phyloP scores from a whole-genome alignment of 352 stramenopile species.

The Elongisporangium senticosum region DNA sequence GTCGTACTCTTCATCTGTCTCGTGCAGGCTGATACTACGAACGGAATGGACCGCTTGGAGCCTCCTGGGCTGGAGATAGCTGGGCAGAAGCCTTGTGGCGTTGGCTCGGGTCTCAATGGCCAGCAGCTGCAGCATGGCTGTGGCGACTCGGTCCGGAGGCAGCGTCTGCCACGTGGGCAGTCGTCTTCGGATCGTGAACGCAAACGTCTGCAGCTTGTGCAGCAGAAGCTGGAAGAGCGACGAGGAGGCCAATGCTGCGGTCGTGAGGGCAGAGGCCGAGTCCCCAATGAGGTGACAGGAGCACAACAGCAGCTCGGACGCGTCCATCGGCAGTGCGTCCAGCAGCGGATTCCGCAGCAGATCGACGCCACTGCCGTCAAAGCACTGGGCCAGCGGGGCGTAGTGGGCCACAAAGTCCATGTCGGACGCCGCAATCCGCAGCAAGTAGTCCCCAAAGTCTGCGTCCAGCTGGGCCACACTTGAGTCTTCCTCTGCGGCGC shows the following conservation, averaged over 20 bases:
- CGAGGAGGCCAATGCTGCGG: constrained; percentile 9
- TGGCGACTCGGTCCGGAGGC: constrained; percentile 42
- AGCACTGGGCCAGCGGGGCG: constrained; percentile 25
- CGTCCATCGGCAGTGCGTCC: constrained; percentile 59
- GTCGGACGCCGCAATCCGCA: constrained; percentile 43
- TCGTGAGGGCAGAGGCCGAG: constrained; percentile 1
- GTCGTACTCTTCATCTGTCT: neutral
- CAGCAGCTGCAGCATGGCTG: constrained; percentile 45
- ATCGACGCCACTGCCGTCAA: constrained; percentile 38
- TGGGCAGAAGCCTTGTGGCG: constrained; percentile 45
- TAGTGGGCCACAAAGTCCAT: constrained; percentile 38
- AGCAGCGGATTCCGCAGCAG: constrained; percentile 56
- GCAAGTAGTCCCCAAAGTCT: constrained; percentile 41
- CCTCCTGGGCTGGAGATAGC: constrained; percentile 28
- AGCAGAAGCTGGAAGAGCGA: constrained; percentile 53
- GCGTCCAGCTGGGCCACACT: constrained; percentile 13
- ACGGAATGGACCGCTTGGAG: neutral
- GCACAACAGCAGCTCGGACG: constrained; percentile 62
- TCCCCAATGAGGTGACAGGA: constrained; percentile 37
- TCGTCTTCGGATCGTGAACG: constrained; percentile 26
- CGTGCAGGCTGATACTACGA: neutral
- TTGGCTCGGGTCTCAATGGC: constrained; percentile 50
- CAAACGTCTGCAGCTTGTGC: constrained; percentile 51
- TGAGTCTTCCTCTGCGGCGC: neutral
- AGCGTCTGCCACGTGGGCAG: constrained; percentile 52